These are phyloP conservation scores for Dendrobium catenatum DNA, from an alignment of 106 monocot species.

Conservation along the genomic window DNA sequence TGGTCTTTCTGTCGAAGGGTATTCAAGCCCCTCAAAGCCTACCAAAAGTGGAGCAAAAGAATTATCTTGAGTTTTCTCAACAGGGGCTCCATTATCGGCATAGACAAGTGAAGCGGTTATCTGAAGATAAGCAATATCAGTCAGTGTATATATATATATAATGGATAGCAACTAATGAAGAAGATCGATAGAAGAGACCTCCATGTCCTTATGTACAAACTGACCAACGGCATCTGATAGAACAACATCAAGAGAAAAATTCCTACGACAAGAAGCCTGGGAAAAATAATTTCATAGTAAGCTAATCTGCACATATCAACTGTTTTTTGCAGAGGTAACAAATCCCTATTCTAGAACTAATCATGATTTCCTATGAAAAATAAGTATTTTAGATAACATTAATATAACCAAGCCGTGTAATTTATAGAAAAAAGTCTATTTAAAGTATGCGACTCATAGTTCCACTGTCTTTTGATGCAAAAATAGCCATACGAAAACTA, in stretches of 20 bases:
- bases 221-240: slow-evolving; percentile 58
- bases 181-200: slow-evolving; percentile 31
- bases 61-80: slow-evolving; percentile 56
- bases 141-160: not conserved
- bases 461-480: not conserved
- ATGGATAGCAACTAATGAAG: not conserved
- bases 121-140: slow-evolving; percentile 30
- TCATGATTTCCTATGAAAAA: not conserved
- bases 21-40: slow-evolving; percentile 73
- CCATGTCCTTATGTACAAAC: slow-evolving; percentile 58
- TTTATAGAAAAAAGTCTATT: not conserved
- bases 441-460: not conserved
- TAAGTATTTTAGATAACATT: not conserved
- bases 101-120: slow-evolving; percentile 80
- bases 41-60: slow-evolving; percentile 57
- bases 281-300: slow-evolving; percentile 5
- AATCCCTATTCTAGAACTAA: not conserved
- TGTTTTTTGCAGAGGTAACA: not conserved
- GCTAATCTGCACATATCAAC: not conserved
- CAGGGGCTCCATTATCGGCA: slow-evolving; percentile 58
- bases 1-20: slow-evolving; percentile 45
- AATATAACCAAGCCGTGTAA: not conserved
- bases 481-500: not conserved
- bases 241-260: slow-evolving; percentile 71
- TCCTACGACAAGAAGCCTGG: slow-evolving; percentile 82